phyloP scores from a whole-genome alignment of 1,139 yeast species.

The Candida glucosophila region DNA sequence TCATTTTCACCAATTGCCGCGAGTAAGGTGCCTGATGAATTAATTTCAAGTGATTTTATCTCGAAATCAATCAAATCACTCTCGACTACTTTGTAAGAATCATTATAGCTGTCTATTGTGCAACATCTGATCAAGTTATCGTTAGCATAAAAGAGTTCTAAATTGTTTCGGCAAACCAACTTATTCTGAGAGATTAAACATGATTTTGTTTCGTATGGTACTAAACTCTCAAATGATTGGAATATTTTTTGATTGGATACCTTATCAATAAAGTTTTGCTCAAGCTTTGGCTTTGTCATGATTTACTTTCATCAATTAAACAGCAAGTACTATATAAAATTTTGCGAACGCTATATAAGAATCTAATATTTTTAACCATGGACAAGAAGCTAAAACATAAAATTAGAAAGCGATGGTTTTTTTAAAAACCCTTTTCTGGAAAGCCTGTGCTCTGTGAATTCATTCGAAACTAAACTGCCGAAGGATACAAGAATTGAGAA shows the following conservation, averaged over 20 bases:
- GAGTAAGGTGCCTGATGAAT: slow-evolving; percentile 21
- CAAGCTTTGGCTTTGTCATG: too few relatives aligned
- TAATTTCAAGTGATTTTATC: slow-evolving; percentile 18
- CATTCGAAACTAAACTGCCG: too few relatives aligned
- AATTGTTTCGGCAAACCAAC: slow-evolving; percentile 14
- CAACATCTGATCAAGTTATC: slow-evolving; percentile 23
- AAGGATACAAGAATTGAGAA: too few relatives aligned
- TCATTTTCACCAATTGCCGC: slow-evolving; percentile 23
- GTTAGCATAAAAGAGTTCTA: slow-evolving; percentile 22
- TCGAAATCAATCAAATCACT: slow-evolving; percentile 8
- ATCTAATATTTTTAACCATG: too few relatives aligned
- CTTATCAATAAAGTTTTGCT: slow-evolving; percentile 4
- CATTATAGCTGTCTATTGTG: slow-evolving; percentile 13
- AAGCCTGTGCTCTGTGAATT: too few relatives aligned
- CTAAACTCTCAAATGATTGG: slow-evolving; percentile 6
- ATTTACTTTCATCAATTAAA: too few relatives aligned
- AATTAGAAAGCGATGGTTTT: too few relatives aligned
- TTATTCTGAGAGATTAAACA: slow-evolving; percentile 7
- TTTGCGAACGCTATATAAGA: too few relatives aligned
- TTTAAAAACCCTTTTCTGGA: too few relatives aligned
- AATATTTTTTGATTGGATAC: slow-evolving; percentile 10
- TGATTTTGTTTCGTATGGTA: slow-evolving; percentile 3
- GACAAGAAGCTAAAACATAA: too few relatives aligned
- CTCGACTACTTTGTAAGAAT: slow-evolving; percentile 14
- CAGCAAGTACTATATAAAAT: too few relatives aligned